These are phyloP conservation scores for Aaosphaeria pasadenensis DNA, from an alignment of 2,329 filamentous ascomycete species.

Conservation along the genomic window DNA sequence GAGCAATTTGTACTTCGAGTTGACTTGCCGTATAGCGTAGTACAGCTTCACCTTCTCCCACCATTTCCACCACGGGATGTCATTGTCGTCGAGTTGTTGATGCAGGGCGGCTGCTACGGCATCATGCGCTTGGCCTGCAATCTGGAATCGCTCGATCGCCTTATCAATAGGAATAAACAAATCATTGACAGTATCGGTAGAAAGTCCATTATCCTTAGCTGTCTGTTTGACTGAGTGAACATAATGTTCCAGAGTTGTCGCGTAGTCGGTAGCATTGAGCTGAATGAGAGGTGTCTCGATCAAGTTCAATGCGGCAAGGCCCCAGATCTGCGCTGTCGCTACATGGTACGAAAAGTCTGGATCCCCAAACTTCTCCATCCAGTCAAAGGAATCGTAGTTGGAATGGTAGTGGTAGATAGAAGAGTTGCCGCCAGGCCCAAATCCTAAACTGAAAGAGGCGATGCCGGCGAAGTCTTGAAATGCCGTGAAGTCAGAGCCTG, in stretches of 20 bases:
- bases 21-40: constrained; percentile 63
- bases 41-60: constrained; percentile 64
- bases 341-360: constrained; percentile 57
- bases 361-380: constrained; percentile 80
- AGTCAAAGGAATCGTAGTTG: constrained; percentile 81
- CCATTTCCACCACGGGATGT: constrained; percentile 77
- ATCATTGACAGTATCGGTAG: constrained; percentile 8
- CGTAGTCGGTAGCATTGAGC: constrained; percentile 49
- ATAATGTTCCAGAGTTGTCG: constrained; percentile 40
- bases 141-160: constrained; percentile 48
- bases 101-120: constrained; percentile 46
- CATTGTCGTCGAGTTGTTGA: constrained; percentile 46
- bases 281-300: constrained; percentile 47
- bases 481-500: constrained; percentile 51
- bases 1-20: constrained; percentile 78
- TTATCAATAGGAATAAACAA: constrained; percentile 48
- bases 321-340: constrained; percentile 46
- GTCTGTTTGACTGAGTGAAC: constrained; percentile 40
- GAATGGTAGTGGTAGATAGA: constrained; percentile 74
- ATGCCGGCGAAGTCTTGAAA: constrained; percentile 54
- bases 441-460: constrained; percentile 48
- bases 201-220: constrained; percentile 13
- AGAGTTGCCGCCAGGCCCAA: constrained; percentile 31
- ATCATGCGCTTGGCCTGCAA: constrained; percentile 52
- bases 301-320: constrained; percentile 45